Evolutionary conservation across 2,329 filamentous ascomycete species (phyloP), one percentile per base, ranked within the genome.

Genomic region (Ophiostoma himal-ulmi): DNA sequence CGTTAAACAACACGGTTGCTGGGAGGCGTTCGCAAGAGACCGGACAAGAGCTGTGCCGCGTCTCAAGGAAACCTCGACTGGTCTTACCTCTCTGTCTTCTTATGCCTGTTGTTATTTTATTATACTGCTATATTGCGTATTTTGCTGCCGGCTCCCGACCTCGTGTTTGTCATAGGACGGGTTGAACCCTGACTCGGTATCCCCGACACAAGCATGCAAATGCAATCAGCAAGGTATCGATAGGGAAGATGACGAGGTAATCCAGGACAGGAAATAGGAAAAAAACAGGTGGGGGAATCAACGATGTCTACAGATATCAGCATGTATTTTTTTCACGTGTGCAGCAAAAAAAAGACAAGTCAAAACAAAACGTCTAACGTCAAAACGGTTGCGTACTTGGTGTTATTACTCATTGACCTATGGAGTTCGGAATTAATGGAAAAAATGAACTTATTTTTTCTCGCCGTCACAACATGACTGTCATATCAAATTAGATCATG

Each of bases 1-100:
- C 93, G 93, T 94, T 97, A 94, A 93, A 70, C 72, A 39, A 26
- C 10, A 67, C 39, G 65, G 65, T 67, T 67, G 37, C 65, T 67
- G 65, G 65, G 39, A 30, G 65, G 37, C 14, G 65, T 3, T 5
- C 4, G 65, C 37, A 22, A 48, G 65, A 41, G 65, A 26, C 37
- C 37, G 65, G 65, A 44, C 65, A 67, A 67, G 65, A 67, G 65
- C 65, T 67, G 65, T 44, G n/a, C 65, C 39, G 65, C 65, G 65
- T 48, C 65, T 41, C 62, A n/a, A 39, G 62, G 62, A 65, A 65
- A 11, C 37, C 36, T 48, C n/a, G 10, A 67, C 65, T 67, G 37
- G 65, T 11, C 22, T 67, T 20, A 13, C n/a, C 65, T 30, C 22
- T 13, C 22, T 11, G 65, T 67, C n/a, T 34, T 67, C 65, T 36